A percentile compares a stretch with the other conserved stretches of the same genome.
Conservation (phyloP, 306 rosid species). For the Clitoria ternatea region DNA sequence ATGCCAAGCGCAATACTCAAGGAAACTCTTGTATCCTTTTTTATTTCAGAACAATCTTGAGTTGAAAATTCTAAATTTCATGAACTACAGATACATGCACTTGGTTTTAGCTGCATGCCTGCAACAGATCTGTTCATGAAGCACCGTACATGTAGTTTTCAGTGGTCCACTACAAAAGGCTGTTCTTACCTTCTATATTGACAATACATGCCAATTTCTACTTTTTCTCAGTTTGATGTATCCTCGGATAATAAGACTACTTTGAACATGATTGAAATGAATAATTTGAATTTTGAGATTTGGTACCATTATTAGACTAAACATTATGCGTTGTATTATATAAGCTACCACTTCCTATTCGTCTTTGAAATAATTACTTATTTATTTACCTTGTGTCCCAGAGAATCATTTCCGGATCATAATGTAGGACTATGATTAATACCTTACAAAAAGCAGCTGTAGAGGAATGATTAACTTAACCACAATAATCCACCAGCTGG, state of each 20-base stretch:
- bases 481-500: slow-evolving; percentile 6
- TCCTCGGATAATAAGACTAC: no score
- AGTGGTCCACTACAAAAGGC: slow-evolving; percentile 17
- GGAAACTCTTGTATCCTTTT: background rate
- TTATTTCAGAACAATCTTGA: background rate
- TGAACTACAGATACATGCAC: background rate
- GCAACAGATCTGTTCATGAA: background rate
- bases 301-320: background rate
- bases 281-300: slow-evolving; percentile 5
- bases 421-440: slow-evolving; percentile 15
- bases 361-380: background rate
- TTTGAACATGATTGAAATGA: no score
- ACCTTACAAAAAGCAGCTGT: slow-evolving; percentile 1
- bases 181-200: background rate
- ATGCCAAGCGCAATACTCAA: background rate
- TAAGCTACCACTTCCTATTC: slow-evolving; percentile 9
- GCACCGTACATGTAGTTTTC: background rate
- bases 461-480: slow-evolving; percentile 21
- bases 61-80: background rate
- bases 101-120: background rate
- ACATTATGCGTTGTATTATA: slow-evolving; percentile 2
- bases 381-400: background rate
- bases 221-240: no score
- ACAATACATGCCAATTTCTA: background rate
- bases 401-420: slow-evolving; percentile 11